Conservation (phyloP, 306 rosid species). For the Quercus robur region DNA sequence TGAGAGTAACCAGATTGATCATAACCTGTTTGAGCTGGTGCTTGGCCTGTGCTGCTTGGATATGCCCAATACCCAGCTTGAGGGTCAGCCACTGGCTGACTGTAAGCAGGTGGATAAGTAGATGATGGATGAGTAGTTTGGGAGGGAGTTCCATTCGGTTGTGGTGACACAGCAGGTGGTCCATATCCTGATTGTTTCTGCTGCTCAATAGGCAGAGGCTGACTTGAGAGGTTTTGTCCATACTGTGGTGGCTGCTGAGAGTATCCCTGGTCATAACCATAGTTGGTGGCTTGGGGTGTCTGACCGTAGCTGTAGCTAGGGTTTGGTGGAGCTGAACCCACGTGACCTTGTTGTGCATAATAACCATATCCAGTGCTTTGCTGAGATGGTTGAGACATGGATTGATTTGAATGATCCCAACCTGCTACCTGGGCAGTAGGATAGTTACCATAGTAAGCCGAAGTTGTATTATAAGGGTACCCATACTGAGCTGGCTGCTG, state of each 20-base stretch:
- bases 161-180: slow-evolving; percentile 24
- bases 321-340: slow-evolving; percentile 34
- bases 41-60: slow-evolving; percentile 22
- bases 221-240: slow-evolving; percentile 28
- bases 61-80: slow-evolving; percentile 47
- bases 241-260: slow-evolving; percentile 37
- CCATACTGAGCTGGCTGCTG: slow-evolving; percentile 40
- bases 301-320: slow-evolving; percentile 29
- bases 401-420: slow-evolving; percentile 48
- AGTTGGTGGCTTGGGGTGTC: slow-evolving; percentile 17
- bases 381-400: slow-evolving; percentile 35
- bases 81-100: slow-evolving; percentile 24
- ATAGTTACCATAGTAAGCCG: slow-evolving; percentile 39
- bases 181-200: slow-evolving; percentile 29
- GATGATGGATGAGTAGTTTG: slow-evolving; percentile 26
- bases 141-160: slow-evolving; percentile 22
- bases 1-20: slow-evolving; percentile 40
- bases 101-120: slow-evolving; percentile 21
- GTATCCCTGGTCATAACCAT: slow-evolving; percentile 38
- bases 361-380: slow-evolving; percentile 39
- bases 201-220: slow-evolving; percentile 28
- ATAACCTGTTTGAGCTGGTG: slow-evolving; percentile 26
- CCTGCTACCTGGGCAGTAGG: slow-evolving; percentile 34
- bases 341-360: slow-evolving; percentile 35
- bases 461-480: slow-evolving; percentile 30